phyloP scores from a whole-genome alignment of 495 filamentous ascomycete genomes.

The Thozetella sp. region DNA sequence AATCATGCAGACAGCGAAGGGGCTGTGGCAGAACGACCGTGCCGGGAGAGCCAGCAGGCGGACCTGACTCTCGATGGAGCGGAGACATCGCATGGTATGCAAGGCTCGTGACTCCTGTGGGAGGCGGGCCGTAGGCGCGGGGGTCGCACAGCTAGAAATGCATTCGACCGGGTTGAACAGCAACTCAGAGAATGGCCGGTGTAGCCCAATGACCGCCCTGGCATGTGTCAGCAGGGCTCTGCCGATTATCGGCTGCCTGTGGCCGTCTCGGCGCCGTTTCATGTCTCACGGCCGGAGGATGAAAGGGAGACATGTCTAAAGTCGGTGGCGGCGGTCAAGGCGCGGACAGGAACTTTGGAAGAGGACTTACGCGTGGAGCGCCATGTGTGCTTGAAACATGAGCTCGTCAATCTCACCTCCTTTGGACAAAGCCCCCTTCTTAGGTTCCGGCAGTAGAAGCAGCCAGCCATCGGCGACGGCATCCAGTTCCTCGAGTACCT shows the following conservation, averaged over 20 bases:
- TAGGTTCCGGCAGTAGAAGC: slow-evolving; percentile 64
- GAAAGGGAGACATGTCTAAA: background rate
- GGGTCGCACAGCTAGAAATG: slow-evolving; percentile 33
- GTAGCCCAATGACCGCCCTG: slow-evolving; percentile 51
- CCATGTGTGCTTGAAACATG: slow-evolving; percentile 73
- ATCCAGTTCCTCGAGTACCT: slow-evolving; percentile 52
- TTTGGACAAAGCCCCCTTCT: slow-evolving; percentile 58
- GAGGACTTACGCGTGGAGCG: slow-evolving; percentile 46
- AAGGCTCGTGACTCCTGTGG: slow-evolving; percentile 39
- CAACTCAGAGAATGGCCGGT: slow-evolving; percentile 53
- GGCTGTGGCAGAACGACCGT: slow-evolving; percentile 62
- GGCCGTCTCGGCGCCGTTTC: no score
- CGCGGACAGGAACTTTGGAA: background rate
- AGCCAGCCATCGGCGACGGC: slow-evolving; percentile 67
- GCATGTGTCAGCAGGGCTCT: slow-evolving; percentile 2
- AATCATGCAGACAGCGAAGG: slow-evolving; percentile 68
- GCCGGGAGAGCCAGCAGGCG: slow-evolving; percentile 62
- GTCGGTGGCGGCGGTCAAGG: background rate
- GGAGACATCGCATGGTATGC: slow-evolving; percentile 67
- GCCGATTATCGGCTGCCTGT: no score
- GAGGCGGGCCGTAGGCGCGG: slow-evolving; percentile 33
- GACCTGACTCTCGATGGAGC: slow-evolving; percentile 64
- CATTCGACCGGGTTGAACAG: slow-evolving; percentile 26
- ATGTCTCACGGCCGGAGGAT: background rate
- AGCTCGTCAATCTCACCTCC: slow-evolving; percentile 66